phyloP scores from a whole-genome alignment of 2,329 filamentous ascomycete species.

The Paraphaeosphaeria sporulosa region DNA sequence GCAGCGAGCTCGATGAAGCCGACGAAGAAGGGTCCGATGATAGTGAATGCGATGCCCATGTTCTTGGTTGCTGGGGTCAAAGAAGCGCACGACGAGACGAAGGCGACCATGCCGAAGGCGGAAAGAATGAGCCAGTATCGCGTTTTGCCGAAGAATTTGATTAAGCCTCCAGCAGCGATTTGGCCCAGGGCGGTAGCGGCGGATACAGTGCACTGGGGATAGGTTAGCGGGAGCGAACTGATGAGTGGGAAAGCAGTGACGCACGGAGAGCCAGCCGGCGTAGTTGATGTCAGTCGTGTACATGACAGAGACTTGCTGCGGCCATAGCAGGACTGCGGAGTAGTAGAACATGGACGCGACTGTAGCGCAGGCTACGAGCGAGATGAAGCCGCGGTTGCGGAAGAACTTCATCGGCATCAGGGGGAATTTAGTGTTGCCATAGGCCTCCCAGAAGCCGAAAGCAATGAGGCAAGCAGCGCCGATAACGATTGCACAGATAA shows the following conservation, averaged over 20 bases:
- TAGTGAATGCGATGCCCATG: conserved; percentile 25
- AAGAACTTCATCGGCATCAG: conserved; percentile 28
- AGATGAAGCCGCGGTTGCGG: conserved; percentile 20
- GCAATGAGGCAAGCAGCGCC: conserved; percentile 31
- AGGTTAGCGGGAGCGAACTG: neutral
- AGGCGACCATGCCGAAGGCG: conserved; percentile 25
- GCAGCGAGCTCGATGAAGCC: conserved; percentile 25
- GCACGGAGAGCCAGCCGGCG: conserved; percentile 24
- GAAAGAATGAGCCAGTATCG: conserved; percentile 24
- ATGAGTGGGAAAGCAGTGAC: neutral
- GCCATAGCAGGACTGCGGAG: conserved; percentile 22
- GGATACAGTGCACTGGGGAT: conserved; percentile 22
- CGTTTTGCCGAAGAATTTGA: conserved; percentile 22
- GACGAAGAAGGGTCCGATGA: conserved; percentile 25
- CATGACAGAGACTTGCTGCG: conserved; percentile 23
- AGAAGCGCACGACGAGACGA: conserved; percentile 21
- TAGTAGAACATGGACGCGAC: conserved; percentile 24
- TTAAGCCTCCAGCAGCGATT: conserved; percentile 20
- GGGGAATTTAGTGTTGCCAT: conserved; percentile 21
- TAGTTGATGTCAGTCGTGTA: conserved; percentile 23
- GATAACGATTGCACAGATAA: conserved; percentile 36
- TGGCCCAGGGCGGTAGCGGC: conserved; percentile 23
- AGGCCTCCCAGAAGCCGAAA: conserved; percentile 23
- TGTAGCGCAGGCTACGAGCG: conserved; percentile 23
- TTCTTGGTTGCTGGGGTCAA: conserved; percentile 20